Evolutionary conservation across 73 alveolate genomes (phyloP).

Genomic region (Stentor coeruleus): DNA sequence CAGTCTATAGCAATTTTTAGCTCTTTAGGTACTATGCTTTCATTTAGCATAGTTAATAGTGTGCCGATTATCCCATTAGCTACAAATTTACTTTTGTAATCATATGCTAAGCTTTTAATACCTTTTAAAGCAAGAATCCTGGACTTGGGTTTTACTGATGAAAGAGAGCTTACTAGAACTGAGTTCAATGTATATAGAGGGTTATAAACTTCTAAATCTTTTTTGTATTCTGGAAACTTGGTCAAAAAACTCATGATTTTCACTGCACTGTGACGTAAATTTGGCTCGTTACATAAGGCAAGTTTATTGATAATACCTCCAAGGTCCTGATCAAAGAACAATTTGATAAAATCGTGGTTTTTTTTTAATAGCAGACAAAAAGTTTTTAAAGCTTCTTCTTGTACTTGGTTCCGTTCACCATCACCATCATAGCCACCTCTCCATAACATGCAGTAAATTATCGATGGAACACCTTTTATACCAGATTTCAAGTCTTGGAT

Average conservation of each 20-base stretch:
- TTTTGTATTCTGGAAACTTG: not conserved
- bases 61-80: not conserved
- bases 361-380: not conserved
- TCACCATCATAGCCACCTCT: not conserved
- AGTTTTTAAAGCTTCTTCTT: not conserved
- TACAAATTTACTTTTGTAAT: not conserved
- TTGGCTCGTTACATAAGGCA: not conserved
- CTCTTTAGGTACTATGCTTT: not conserved
- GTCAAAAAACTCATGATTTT: not conserved
- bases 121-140: not conserved
- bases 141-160: not conserved
- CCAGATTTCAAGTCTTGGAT: not conserved
- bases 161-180: not conserved
- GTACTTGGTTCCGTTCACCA: not conserved
- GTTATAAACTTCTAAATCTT: not conserved
- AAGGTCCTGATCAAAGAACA: constrained; percentile 9
- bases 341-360: not conserved
- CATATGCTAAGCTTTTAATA: not conserved
- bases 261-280: not conserved
- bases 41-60: not conserved
- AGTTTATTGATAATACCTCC: not conserved
- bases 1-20: not conserved
- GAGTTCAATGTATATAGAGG: constrained; percentile 11
- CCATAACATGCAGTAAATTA: not conserved
- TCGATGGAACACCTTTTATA: not conserved